Evolutionary conservation across 441 rosid genomes (phyloP), one percentile per base, ranked within the genome.

Genomic region (Populus tomentosa): DNA sequence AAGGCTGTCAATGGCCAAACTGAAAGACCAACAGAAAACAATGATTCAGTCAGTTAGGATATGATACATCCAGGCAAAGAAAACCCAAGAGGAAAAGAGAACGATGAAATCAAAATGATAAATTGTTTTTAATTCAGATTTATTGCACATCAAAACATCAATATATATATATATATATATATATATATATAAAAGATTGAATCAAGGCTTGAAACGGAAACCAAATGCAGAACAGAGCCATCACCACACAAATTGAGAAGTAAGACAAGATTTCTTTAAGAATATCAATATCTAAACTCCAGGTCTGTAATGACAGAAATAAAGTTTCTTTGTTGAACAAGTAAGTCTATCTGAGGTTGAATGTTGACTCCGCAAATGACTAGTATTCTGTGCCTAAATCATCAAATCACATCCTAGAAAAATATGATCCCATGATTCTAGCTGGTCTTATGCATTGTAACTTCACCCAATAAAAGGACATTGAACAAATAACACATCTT

Each of bases 1-100:
- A 96, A 80, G 32, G 97, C 97, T 70, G 93, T 90, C 88, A 96
- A 82, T 7, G 99, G 99, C 98, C 93, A 92, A 76, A 92, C 99
- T 96, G 91, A 77, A 71, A 80, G 68, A 59, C 64, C 80, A 65
- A 65, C 64, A 53, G 38, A 75, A 62, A 72, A 40, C 16, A 36
- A 76, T 30, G 59, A 80, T 71, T 71, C 72, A 71, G 70, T 69
- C 24, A 20, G 6, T n/a, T 50, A 62, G 21, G 8, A 38, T 50
- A 30, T 46, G 26, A 65, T 32, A 64, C 10, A 33, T 10, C 67
- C 38, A 38, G 6, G 30, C 7, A 14, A 59, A 7, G 1, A 35
- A 61, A 66, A 74, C 66, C 42, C 16, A 32, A 50, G 36, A 77
- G 10, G 16, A 16, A 59, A n/a, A 56, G 35, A 28, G 26, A 71